These are phyloP conservation scores for Backusella morwellensis DNA, from an alignment of 192 early-diverging fungal species.

Conservation along the genomic window DNA sequence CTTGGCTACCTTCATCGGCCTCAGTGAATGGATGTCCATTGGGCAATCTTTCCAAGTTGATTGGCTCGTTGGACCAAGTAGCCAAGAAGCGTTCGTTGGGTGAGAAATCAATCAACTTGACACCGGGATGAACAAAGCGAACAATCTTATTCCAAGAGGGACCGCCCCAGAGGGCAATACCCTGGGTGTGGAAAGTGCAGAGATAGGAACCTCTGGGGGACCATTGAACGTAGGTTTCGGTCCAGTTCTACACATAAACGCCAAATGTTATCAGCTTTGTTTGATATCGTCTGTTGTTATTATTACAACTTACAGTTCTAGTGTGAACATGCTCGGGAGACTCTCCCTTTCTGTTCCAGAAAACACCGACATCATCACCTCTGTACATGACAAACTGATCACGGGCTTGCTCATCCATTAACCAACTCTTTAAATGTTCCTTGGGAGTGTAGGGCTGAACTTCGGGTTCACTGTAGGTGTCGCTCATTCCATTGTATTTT, in stretches of 20 bases:
- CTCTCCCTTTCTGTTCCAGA: conserved; percentile 89
- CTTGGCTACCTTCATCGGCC: conserved; percentile 71
- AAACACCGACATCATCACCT: conserved; percentile 79
- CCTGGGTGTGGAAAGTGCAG: conserved; percentile 89
- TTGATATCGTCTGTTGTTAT: not conserved
- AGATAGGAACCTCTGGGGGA: conserved; percentile 95
- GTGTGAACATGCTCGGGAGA: conserved; percentile 71
- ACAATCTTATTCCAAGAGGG: conserved; percentile 85
- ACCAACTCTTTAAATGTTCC: conserved; percentile 90
- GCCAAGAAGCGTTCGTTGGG: conserved; percentile 92
- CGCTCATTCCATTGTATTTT: conserved; percentile 67
- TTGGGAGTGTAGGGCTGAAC: conserved; percentile 72
- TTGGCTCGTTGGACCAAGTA: conserved; percentile 86
- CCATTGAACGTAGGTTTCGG: conserved; percentile 91
- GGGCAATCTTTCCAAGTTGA: conserved; percentile 51
- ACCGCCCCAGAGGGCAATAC: conserved; percentile 96
- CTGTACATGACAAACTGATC: conserved; percentile 92
- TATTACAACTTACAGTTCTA: conserved; percentile 40
- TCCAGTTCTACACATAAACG: conserved; percentile 73
- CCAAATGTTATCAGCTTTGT: not conserved
- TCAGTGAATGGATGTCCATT: conserved; percentile 71
- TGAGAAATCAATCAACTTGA: conserved; percentile 88
- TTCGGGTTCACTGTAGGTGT: conserved; percentile 70
- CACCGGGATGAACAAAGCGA: conserved; percentile 88
- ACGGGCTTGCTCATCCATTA: conserved; percentile 78